Base-by-base conservation (phyloP, 164 flowering plant genomes). In the Brasenia schreberi region DNA sequence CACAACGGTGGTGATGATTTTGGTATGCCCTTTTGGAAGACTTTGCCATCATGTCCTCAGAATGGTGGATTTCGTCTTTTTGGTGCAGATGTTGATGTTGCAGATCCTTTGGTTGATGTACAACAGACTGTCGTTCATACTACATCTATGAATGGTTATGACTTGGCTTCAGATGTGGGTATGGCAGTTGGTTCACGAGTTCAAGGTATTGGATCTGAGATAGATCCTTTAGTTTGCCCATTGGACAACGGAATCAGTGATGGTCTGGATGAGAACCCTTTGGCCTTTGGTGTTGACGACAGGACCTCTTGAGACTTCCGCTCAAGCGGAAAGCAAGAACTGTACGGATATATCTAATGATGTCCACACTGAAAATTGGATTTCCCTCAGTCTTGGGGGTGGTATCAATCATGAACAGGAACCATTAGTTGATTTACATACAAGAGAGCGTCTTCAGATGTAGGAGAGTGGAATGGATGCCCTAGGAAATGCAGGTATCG, bases 221-320 rank as follows among this genome's bases (percentile, higher is more conserved):
- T 4, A 33, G 39, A 33, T 33, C 39, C 39, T 33, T 33, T 33
- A 33, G 39, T 1, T 33, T 33, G 39, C 67, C 84, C 44, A 5
- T 42, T 84, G 62, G 75, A 74, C 66, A 44, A 78, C 45, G 79
- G 79, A 59, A 67, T 79, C 5, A 81, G 75, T 76, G 83, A 75
- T 73, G 78, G 85, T 49, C 74, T 91, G 72, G 89, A 87, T 65
- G 90, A 85, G 71, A 89, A 89, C 75, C 84, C 92, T 11, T 69
- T 86, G 73, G 86, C 89, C 16, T 85, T 87, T 76, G 81, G 79
- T 65, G 77, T 81, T 65, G 86, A 83, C 42, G 97, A 91, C 70
- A 33, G 39, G 39, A 33, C 39, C 39, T 33, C 39, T 33, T 33
- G 39, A 33, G 39, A 33, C 39, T 33, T 33, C 39, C 39, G 39